Percentiles rank a stretch among this genome's conserved stretches.
Conservation (phyloP, 495 filamentous ascomycete genomes). For the Penicillium pancosmium region DNA sequence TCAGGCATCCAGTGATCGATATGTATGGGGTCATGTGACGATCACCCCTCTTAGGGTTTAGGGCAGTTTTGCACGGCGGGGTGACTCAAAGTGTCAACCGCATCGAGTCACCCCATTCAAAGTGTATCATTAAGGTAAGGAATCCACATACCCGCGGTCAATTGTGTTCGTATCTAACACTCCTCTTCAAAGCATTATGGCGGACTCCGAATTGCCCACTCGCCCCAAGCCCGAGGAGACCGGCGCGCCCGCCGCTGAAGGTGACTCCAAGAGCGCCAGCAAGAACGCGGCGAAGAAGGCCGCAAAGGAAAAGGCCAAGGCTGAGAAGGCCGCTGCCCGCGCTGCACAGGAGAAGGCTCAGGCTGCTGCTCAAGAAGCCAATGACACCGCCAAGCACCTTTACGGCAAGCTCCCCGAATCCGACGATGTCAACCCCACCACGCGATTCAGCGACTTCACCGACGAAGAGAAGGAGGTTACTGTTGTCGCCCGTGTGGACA, state of each 20-base stretch:
- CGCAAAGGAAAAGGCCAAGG: slow-evolving; percentile 69
- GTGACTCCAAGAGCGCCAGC: slow-evolving; percentile 50
- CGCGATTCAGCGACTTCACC: slow-evolving; percentile 49
- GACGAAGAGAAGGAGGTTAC: slow-evolving; percentile 72
- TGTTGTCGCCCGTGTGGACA: slow-evolving; percentile 84
- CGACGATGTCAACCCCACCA: slow-evolving; percentile 39
- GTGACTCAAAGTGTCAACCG: slow-evolving; percentile 32
- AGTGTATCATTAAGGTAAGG: slow-evolving; percentile 27
- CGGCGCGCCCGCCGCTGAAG: slow-evolving; percentile 35
- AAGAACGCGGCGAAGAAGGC: slow-evolving; percentile 70
- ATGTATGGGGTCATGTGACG: slow-evolving; percentile 28
- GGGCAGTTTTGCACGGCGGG: slow-evolving; percentile 41
- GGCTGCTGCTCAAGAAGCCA: slow-evolving; percentile 53
- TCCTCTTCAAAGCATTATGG: slow-evolving; percentile 36
- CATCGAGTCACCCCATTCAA: slow-evolving; percentile 17
- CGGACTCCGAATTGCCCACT: slow-evolving; percentile 51
- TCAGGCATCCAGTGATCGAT: slow-evolving; percentile 1
- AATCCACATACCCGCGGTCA: background rate
- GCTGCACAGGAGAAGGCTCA: slow-evolving; percentile 55
- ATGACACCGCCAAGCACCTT: slow-evolving; percentile 71
- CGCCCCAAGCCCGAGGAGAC: slow-evolving; percentile 52
- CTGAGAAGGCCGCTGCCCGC: slow-evolving; percentile 60
- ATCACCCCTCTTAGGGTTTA: slow-evolving; percentile 49
- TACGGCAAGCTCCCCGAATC: slow-evolving; percentile 58
- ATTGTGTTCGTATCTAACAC: slow-evolving; percentile 7